Base-by-base conservation (phyloP, 306 rosid species). In the Canavalia ensiformis region DNA sequence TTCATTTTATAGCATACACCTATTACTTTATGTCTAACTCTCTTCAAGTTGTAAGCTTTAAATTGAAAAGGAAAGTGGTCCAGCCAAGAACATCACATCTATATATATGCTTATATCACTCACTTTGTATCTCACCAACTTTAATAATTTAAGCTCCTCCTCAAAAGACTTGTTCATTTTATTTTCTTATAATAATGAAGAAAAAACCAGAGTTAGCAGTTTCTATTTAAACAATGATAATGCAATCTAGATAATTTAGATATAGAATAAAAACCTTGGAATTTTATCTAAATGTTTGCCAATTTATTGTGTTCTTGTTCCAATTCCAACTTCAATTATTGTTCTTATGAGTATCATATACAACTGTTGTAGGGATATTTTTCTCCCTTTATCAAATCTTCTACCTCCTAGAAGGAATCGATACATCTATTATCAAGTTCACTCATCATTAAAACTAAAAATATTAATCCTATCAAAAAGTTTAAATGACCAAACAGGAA, bases 331-430 rank as follows among this genome's bases (percentile, higher is more conserved):
- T 63, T 87, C 87, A 93, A 74, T 60, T 89, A 89, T 82, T 47
- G 86, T 65, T 55, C 89, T 93, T 97, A 82, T 63, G 57, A 34
- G 87, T 57, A 78, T 82, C 87, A 52, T 80, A 87, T 78, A 33
- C 83, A 44, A 83, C 90, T 68, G 74, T 81, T 11, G 80, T 76
- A n/a, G 85, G 81, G 80, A 92, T 67, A 80, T 69, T 83, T 73
- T 84, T 90, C 25, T 80, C 85, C 92, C 83, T 88, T 94, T 78
- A 72, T 81, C 50, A 72, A 75, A 92, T 91, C 96, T 82, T 91
- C 96, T 87, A 86, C 90, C 97, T 93, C 97, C 99, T 93, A 95
- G 98, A 95, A 91, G 94, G 97, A 92, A 93, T 95, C 91, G 95
- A 95, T 85, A 95, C 72, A 90, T 95, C 99, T 88, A 92, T 90